phyloP scores from a whole-genome alignment of 176 grass and related monocot genomes.

The Calamus simplicifolius region DNA sequence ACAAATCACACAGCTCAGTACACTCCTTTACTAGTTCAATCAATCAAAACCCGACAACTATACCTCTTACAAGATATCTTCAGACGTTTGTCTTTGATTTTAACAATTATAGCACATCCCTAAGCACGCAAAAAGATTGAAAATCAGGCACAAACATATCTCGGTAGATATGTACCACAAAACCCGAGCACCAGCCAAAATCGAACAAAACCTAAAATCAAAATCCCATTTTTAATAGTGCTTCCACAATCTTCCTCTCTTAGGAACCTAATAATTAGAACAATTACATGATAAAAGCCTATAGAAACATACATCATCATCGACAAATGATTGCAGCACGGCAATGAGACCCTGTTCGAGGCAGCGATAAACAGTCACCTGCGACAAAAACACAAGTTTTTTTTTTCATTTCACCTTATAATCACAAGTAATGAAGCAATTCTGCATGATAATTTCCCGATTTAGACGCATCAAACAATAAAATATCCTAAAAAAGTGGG shows the following conservation, averaged over 20 bases:
- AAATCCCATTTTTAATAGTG: no score
- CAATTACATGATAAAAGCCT: background rate
- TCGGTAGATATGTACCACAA: no score
- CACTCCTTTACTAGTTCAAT: no score
- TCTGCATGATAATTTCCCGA: constrained; percentile 1
- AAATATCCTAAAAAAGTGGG: background rate
- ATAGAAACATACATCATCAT: constrained; percentile 59
- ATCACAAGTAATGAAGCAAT: background rate
- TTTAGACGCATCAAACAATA: background rate
- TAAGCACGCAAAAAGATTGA: no score
- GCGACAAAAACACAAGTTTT: constrained; percentile 12
- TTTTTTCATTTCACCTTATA: background rate
- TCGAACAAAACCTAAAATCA: no score
- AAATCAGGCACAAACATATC: no score
- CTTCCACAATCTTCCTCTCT: no score
- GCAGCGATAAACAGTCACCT: constrained; percentile 80
- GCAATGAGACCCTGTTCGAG: constrained; percentile 60
- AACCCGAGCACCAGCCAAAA: no score
- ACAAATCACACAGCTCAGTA: no score
- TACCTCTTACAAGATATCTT: no score
- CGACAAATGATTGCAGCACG: constrained; percentile 67
- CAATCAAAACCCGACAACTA: no score
- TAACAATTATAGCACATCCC: background rate
- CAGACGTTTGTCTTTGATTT: background rate
- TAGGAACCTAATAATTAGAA: background rate